A percentile compares a stretch with the other conserved stretches of the same genome.
Evolutionary conservation across 306 rosid species (phyloP).

Genomic region (Glycine soja): DNA sequence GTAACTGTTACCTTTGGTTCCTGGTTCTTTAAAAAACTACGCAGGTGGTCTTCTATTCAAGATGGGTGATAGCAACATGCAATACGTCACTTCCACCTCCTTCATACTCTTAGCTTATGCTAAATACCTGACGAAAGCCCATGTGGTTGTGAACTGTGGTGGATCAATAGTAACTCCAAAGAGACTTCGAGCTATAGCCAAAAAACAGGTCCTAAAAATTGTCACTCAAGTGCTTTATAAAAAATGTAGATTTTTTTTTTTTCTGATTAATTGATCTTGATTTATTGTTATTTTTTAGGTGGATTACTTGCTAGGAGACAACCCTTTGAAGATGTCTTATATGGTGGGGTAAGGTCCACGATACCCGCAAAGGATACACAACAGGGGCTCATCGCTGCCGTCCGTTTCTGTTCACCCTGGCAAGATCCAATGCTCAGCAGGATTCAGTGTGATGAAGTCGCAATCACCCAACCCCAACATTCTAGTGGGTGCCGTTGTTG

Average conservation of each 20-base stretch:
- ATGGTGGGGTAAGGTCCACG: slow-evolving; percentile 94
- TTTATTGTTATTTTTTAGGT: slow-evolving; percentile 53
- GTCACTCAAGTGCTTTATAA: too few relatives aligned
- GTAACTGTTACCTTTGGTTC: slow-evolving; percentile 51
- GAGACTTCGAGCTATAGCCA: slow-evolving; percentile 76
- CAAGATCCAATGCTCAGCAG: slow-evolving; percentile 83
- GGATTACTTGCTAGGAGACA: slow-evolving; percentile 90
- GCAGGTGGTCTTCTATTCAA: slow-evolving; percentile 91
- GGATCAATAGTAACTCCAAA: slow-evolving; percentile 67
- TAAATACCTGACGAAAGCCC: slow-evolving; percentile 80
- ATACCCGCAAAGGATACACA: slow-evolving; percentile 89
- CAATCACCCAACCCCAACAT: slow-evolving; percentile 76
- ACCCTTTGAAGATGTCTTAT: slow-evolving; percentile 87
- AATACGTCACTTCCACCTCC: slow-evolving; percentile 92
- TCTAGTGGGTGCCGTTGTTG: slow-evolving; percentile 75
- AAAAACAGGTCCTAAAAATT: slow-evolving; percentile 64
- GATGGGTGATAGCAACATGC: slow-evolving; percentile 90
- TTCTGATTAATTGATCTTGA: not conserved
- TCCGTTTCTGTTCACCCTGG: slow-evolving; percentile 65
- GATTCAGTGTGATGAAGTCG: slow-evolving; percentile 70
- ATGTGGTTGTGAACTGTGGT: slow-evolving; percentile 69
- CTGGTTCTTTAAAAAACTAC: not conserved
- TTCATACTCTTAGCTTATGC: slow-evolving; percentile 83
- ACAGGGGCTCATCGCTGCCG: slow-evolving; percentile 88
- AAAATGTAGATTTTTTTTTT: too few relatives aligned